Evolutionary conservation across 1,284 basidiomycete species (phyloP), one percentile per base, ranked within the genome.

Genomic region (Fistulinella staudtii): DNA sequence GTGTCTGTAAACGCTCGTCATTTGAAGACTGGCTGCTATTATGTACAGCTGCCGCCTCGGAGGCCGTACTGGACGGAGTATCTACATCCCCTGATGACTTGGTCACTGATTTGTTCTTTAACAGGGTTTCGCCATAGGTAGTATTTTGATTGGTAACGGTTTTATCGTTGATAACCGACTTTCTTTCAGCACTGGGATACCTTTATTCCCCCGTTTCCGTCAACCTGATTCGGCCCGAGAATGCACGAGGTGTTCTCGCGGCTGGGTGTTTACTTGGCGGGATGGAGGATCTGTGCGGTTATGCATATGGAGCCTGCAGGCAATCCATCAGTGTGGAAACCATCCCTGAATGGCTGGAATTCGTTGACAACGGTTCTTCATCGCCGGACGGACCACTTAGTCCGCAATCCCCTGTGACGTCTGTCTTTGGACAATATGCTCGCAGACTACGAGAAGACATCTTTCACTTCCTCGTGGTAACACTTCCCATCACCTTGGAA

Each of bases 221-320:
- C 53, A 76, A 71, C 57, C 67, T 80, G 46, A 76, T 93, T 53
- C 77, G 76, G 54, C 75, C 84, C 37, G 74, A 79, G 55, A 93
- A 93, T 67, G 85, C 89, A 45, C 80, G 89, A 55, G 81, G 80
- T 14, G 85, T 90, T 31, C 79, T 93, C 40, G 86, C 89, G 28
- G 85, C 88, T 34, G 85, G 83, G 6, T 87, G 83, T 64, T 72
- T 91, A 29, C 77, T 93, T 36, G 87, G 87, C 43, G 88, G 85
- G 34, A 87, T 93, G 84, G 80, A 89, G 35, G 88, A 92, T 36
- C 72, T 93, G 23, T 85, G 80, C 62, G 74, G 75, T 53, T 82
- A 83, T 57, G 80, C 89, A n/a, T 92, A 91, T 64, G 77, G 81
- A 42, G 70, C 80, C 42, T 89, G 84, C 71, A 75, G 78, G 53